Conservation (phyloP, 306 rosid genomes). For the Trifolium pratense region DNA sequence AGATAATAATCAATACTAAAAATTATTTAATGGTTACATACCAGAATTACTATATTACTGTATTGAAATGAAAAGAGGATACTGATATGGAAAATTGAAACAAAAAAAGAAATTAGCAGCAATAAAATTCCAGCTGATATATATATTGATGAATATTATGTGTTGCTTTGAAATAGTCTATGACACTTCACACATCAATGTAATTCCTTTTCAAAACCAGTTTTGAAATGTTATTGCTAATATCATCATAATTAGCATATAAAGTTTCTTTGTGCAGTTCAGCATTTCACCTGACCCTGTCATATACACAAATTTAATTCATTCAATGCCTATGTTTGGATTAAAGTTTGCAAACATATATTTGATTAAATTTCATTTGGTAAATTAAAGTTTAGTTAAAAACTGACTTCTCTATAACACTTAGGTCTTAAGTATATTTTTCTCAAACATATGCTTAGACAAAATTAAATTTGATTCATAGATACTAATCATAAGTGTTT, state of each 20-base stretch:
- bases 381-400: too few relatives aligned
- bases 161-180: neutral
- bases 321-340: too few relatives aligned
- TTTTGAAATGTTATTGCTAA: slow-evolving; percentile 38
- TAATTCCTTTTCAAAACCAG: slow-evolving; percentile 24
- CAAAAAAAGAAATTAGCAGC: too few relatives aligned
- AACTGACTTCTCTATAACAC: too few relatives aligned
- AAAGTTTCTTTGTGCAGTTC: slow-evolving; percentile 37
- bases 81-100: too few relatives aligned
- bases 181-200: neutral
- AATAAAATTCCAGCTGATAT: neutral
- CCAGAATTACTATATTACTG: neutral
- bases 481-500: too few relatives aligned
- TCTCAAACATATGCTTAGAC: too few relatives aligned
- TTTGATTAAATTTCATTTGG: too few relatives aligned
- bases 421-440: too few relatives aligned
- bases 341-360: too few relatives aligned
- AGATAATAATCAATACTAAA: neutral
- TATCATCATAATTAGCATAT: slow-evolving; percentile 8
- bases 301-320: slow-evolving; percentile 2
- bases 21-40: neutral
- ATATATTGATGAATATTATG: neutral
- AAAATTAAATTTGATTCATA: too few relatives aligned
- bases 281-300: slow-evolving; percentile 44
- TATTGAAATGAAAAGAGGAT: neutral